These are phyloP conservation scores for Candida glaebosa DNA, from an alignment of 805 yeast species.

Conservation along the genomic window DNA sequence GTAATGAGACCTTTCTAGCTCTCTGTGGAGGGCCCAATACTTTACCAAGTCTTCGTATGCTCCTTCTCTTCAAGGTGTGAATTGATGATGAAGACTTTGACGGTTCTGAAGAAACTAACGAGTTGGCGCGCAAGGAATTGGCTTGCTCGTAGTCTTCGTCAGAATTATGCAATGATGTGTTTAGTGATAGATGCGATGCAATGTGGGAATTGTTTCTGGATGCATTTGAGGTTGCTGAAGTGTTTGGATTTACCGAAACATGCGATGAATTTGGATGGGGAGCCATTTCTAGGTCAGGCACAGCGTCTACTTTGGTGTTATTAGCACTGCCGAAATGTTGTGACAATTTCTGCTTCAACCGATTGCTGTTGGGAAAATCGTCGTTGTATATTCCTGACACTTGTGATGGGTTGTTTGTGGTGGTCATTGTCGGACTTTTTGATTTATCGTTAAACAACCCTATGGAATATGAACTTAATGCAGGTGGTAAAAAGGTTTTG, in stretches of 20 bases:
- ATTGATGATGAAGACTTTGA: slow-evolving; percentile 10
- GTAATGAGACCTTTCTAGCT: slow-evolving; percentile 22
- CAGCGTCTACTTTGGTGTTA: neutral
- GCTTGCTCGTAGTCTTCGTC: slow-evolving; percentile 4
- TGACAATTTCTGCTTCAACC: slow-evolving; percentile 27
- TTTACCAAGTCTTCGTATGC: slow-evolving; percentile 35
- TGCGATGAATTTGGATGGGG: neutral
- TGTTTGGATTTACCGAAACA: slow-evolving; percentile 1
- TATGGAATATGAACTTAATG: slow-evolving; percentile 54
- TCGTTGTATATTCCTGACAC: slow-evolving; percentile 30
- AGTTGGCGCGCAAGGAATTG: neutral
- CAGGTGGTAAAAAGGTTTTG: slow-evolving; percentile 55
- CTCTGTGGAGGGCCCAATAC: slow-evolving; percentile 51
- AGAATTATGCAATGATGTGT: slow-evolving; percentile 1
- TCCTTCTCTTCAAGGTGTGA: slow-evolving; percentile 25
- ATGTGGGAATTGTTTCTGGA: neutral
- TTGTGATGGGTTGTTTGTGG: slow-evolving; percentile 7
- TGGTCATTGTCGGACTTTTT: neutral
- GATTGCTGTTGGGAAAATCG: slow-evolving; percentile 26
- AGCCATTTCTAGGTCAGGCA: neutral
- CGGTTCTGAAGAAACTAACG: slow-evolving; percentile 1
- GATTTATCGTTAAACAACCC: slow-evolving; percentile 43
- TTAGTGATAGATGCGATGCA: slow-evolving; percentile 4
- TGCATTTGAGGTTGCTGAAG: slow-evolving; percentile 7
- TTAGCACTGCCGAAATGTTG: slow-evolving; percentile 22